Evolutionary conservation across 805 yeast genomes (phyloP), one percentile per base, ranked within the genome.

Genomic region (Lachancea fermentati): DNA sequence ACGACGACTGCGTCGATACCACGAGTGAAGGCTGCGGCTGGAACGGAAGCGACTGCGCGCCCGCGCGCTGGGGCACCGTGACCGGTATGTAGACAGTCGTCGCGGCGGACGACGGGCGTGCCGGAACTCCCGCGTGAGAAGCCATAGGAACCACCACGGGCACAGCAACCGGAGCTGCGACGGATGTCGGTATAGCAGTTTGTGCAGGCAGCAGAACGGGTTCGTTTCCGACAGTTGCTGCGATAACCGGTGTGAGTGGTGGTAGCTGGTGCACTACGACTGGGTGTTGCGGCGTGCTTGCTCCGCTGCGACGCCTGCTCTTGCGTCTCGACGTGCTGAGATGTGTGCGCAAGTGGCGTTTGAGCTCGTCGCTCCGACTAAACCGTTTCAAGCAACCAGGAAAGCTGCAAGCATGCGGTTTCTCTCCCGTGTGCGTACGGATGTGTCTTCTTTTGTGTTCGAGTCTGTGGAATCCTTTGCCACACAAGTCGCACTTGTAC

Each of bases 391-490:
- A 62, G 64, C 96, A 87, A n/a, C 85, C 85, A 1, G 93, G 88
- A 51, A 75, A 86, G 14, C 79, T 74, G 63, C 96, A 87, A 36
- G 78, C 79, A 57, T 85, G 93, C 2, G 96, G 95, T 59, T 86
- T 85, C 60, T 87, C 95, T 36, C 96, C 96, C 0, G 96, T 87
- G 65, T 87, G 96, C 7, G 95, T 87, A 43, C 96, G 71, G 50
- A 88, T 82, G 60, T 87, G 96, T 50, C 96, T 73, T 9, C 95
- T 87, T 58, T 85, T 94, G 61, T 87, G 96, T 61, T 87, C 96
- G 35, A 87, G 67, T 45, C 96, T 72, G 60, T 85, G 91, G 60
- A 87, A 87, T 7, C 94, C 86, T 65, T 86, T 85, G 37, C 77
- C 79, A 62, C 96, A 87, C 52, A 84, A 69, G 15, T 89, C 81